Conservation (phyloP, 2,329 filamentous ascomycete genomes). For the Helotiales sp. region DNA sequence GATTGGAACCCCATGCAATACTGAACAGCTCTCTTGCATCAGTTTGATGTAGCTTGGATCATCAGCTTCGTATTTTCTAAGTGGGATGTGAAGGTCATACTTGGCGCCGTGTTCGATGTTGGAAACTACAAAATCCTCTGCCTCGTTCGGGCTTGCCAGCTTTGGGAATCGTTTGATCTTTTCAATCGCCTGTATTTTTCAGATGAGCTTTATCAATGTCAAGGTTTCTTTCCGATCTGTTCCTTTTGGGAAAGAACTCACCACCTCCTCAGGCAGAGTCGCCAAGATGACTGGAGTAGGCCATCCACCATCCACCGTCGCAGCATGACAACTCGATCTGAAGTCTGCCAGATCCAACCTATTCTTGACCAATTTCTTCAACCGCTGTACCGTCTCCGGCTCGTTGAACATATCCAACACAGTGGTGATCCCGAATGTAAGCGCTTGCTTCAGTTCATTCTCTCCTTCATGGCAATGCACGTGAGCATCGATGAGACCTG, state of each 20-base stretch:
- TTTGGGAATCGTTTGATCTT: constrained; percentile 4
- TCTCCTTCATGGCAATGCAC: constrained; percentile 46
- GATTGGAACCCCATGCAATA: background rate
- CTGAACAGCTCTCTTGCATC: constrained; percentile 43
- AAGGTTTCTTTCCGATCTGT: background rate
- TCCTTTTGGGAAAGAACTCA: background rate
- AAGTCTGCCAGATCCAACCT: constrained; percentile 44
- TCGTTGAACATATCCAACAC: constrained; percentile 51
- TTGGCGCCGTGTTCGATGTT: constrained; percentile 29
- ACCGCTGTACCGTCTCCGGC: constrained; percentile 34
- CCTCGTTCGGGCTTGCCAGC: background rate
- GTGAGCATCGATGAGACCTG: constrained; percentile 52
- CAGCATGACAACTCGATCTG: constrained; percentile 48
- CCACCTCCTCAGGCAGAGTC: background rate
- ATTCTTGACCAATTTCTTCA: constrained; percentile 33
- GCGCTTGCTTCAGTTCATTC: constrained; percentile 39
- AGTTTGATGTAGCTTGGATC: constrained; percentile 46
- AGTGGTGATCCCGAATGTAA: constrained; percentile 52
- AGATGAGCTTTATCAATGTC: background rate
- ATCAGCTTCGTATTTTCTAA: background rate
- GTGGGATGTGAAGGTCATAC: background rate
- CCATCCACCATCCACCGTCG: constrained; percentile 54
- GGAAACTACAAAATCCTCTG: constrained; percentile 1
- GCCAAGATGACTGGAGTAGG: constrained; percentile 37
- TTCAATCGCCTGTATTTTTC: constrained; percentile 1